phyloP scores from a whole-genome alignment of 257 asterid genomes.

The Dorcoceras hygrometricum region DNA sequence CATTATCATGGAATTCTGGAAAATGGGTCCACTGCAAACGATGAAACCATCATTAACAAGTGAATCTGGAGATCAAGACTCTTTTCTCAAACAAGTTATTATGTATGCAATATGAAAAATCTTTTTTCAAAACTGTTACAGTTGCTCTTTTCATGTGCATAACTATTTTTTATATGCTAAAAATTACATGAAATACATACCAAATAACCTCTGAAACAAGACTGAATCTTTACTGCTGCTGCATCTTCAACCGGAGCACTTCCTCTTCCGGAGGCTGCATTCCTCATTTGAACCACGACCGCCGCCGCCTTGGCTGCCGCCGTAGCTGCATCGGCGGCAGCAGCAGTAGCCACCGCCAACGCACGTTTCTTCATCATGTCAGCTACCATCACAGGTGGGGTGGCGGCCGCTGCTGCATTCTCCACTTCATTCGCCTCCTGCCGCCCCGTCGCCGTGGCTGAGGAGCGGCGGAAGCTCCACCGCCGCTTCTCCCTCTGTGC shows the following conservation, averaged over 20 bases:
- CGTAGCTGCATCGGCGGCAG: conserved; percentile 63
- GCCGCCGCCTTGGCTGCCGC: conserved; percentile 78
- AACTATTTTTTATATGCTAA: not conserved
- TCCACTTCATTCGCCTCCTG: conserved; percentile 34
- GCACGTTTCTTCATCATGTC: conserved; percentile 55
- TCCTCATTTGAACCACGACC: conserved; percentile 50
- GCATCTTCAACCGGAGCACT: conserved; percentile 39
- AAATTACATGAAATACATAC: conserved; percentile 30
- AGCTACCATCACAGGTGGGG: conserved; percentile 28
- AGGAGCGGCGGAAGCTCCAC: conserved; percentile 96
- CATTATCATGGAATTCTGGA: not conserved
- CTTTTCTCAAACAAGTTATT: too few species aligned
- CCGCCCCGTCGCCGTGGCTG: conserved; percentile 54
- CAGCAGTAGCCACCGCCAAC: conserved; percentile 61
- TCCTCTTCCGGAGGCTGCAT: conserved; percentile 32
- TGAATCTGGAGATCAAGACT: not conserved
- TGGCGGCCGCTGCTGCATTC: conserved; percentile 5
- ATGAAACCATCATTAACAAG: not conserved
- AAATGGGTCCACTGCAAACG: not conserved
- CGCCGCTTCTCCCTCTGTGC: conserved; percentile 75
- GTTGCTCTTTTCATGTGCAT: too few species aligned
- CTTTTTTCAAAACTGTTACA: too few species aligned
- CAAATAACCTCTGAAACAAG: conserved; percentile 70
- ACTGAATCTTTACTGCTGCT: conserved; percentile 75
- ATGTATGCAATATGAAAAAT: not conserved